Evolutionary conservation across 1,284 basidiomycete genomes (phyloP).

Genomic region (Cryptococcus sp.): DNA sequence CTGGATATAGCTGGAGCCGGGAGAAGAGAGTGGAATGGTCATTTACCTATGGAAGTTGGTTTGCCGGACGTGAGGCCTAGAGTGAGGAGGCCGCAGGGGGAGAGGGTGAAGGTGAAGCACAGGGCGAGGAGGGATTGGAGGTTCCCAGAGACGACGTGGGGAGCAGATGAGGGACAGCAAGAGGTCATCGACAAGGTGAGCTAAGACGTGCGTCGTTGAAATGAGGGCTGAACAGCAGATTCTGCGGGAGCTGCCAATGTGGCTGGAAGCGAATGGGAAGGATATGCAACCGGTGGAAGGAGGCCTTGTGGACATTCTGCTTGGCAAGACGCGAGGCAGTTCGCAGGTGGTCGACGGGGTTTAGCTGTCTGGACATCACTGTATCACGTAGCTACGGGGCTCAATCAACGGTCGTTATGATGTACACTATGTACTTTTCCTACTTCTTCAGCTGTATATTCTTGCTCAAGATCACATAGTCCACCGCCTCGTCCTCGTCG

Average conservation of each 20-base stretch:
- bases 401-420: not conserved
- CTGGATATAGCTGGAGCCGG: not conserved
- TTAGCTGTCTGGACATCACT: not conserved
- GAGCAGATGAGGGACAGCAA: not conserved
- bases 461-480: slow-evolving; percentile 34
- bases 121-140: slow-evolving; percentile 30
- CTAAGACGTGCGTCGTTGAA: not conserved
- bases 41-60: slow-evolving; percentile 5
- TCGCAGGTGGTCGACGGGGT: not conserved
- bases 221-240: slow-evolving; percentile 4
- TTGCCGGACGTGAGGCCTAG: slow-evolving; percentile 3
- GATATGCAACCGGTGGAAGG: not conserved
- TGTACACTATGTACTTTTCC: not conserved
- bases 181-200: slow-evolving; percentile 12
- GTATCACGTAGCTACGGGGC: not conserved
- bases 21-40: not conserved
- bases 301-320: not conserved
- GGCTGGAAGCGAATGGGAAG: slow-evolving; percentile 7
- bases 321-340: not conserved
- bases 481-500: slow-evolving; percentile 9
- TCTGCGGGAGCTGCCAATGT: slow-evolving; percentile 9
- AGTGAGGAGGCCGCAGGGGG: slow-evolving; percentile 6
- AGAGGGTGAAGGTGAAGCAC: slow-evolving; percentile 4
- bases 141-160: slow-evolving; percentile 27
- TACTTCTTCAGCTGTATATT: slow-evolving; percentile 4